Percentiles rank a stretch among this genome's conserved stretches.
phyloP scores from a whole-genome alignment of 2,329 filamentous ascomycete species.

The Emydomyces testavorans region DNA sequence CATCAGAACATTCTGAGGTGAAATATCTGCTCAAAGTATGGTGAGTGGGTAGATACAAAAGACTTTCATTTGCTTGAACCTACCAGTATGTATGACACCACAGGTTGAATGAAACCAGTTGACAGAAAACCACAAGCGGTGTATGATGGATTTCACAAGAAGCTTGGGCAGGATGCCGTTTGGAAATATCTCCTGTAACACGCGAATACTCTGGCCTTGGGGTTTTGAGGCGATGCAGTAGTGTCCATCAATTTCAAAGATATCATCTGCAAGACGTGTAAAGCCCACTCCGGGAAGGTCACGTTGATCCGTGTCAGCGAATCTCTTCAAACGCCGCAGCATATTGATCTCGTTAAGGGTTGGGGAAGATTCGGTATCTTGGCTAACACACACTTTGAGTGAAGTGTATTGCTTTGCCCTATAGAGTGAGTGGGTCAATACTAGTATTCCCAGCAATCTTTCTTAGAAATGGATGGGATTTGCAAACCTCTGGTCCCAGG shows the following conservation, averaged over 20 bases:
- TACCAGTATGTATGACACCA: slow-evolving; percentile 19
- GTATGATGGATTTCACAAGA: slow-evolving; percentile 17
- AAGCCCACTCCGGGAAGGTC: slow-evolving; percentile 18
- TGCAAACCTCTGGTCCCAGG: slow-evolving; percentile 16
- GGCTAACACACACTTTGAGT: slow-evolving; percentile 18
- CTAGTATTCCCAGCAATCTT: neutral
- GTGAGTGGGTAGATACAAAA: slow-evolving; percentile 2
- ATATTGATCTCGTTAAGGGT: slow-evolving; percentile 20
- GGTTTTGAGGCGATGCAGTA: slow-evolving; percentile 21
- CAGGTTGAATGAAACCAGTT: slow-evolving; percentile 17
- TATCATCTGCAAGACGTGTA: slow-evolving; percentile 20
- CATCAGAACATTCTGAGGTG: slow-evolving; percentile 15
- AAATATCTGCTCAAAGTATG: slow-evolving; percentile 12
- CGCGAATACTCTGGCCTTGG: slow-evolving; percentile 20
- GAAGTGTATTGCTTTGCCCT: slow-evolving; percentile 17
- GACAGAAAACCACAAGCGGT: slow-evolving; percentile 16
- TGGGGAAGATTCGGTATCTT: slow-evolving; percentile 15
- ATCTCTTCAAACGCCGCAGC: slow-evolving; percentile 16
- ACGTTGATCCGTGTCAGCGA: slow-evolving; percentile 12
- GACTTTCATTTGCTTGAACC: neutral
- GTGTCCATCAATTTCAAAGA: slow-evolving; percentile 21
- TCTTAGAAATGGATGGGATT: neutral
- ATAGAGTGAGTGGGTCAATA: neutral
- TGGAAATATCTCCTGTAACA: slow-evolving; percentile 18
- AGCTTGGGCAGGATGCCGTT: slow-evolving; percentile 18